Evolutionary conservation across 495 filamentous ascomycete species (phyloP), one percentile per base, ranked within the genome.

Genomic region (Filosporella fistucella): DNA sequence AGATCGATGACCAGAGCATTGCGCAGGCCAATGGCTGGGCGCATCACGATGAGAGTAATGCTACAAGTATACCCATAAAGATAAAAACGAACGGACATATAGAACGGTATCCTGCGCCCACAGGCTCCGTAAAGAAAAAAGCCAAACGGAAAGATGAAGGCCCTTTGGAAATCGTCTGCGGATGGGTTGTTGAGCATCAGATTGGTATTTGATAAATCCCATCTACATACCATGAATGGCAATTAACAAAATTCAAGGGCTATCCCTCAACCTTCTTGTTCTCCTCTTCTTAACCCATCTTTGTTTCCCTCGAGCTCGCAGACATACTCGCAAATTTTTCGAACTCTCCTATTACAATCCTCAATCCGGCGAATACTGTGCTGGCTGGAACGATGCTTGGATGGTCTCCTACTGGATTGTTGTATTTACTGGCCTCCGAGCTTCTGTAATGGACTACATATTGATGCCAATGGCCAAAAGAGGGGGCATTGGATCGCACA

Each of bases 271-370:
- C 56, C 80, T 89, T 43, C 71, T 96, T 45, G 75, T 86, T 47
- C 80, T 89, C 45, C 75, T 95, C 51, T 73, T 78, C 63, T 75
- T 91, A 50, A 78, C 84, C 48, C 89, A 95, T 70, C 68, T 86
- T 48, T 80, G 76, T 51, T 85, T 91, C 66, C 91, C 91, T 29
- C 81, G 80, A 42, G 81, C 88, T 18, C 78, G 86, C 45, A 69
- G 76, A n/a, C 78, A 84, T 56, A 93, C 89, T 30, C 72, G 77
- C 48, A 91, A 89, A 45, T 95, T 94, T 68, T 91, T 91, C 67
- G 75, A 79, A 47, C 72, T 96, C 42, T 89, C 87, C 16, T 93
- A 96, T 67, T 82, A 86, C 65, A 82, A 91, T 54, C 68, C 77
- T 5, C 53, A 68, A 7, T 72, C 80, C 2, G 82, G 77, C 14